A percentile compares a stretch with the other conserved stretches of the same genome.
Conservation (phyloP, 768 basidiomycete genomes). For the Austroboletus eburneus region DNA sequence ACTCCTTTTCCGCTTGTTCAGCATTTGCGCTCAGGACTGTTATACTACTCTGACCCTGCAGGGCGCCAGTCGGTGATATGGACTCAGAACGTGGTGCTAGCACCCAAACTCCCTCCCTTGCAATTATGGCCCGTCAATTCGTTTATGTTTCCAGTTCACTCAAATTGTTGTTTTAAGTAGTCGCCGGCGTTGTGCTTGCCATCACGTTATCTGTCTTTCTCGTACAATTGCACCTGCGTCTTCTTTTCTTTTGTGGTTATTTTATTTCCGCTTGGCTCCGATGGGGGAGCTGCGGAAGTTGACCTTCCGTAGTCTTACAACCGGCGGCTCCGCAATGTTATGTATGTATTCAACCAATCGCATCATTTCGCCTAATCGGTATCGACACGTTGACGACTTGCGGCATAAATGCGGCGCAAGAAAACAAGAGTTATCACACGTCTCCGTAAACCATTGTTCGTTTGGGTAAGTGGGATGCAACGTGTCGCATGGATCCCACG, state of each 20-base stretch:
- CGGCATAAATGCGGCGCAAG: not conserved
- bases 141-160: slow-evolving; percentile 18
- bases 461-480: not conserved
- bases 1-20: slow-evolving; percentile 15
- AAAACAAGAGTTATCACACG: not conserved
- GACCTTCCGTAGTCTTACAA: slow-evolving; percentile 32
- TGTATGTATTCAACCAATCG: slow-evolving; percentile 12
- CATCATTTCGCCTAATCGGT: slow-evolving; percentile 3
- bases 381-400: not conserved
- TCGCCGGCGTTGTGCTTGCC: slow-evolving; percentile 23
- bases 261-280: slow-evolving; percentile 16
- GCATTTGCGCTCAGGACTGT: slow-evolving; percentile 14
- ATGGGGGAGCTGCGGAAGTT: slow-evolving; percentile 30
- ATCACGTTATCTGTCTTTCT: slow-evolving; percentile 20
- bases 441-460: no score
- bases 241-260: slow-evolving; percentile 16
- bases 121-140: slow-evolving; percentile 19
- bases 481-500: slow-evolving; percentile 4
- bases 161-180: slow-evolving; percentile 29
- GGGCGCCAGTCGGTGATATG: slow-evolving; percentile 13
- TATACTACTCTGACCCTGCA: slow-evolving; percentile 7
- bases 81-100: slow-evolving; percentile 23
- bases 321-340: slow-evolving; percentile 4
- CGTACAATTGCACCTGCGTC: slow-evolving; percentile 13
- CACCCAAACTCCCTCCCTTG: slow-evolving; percentile 25